Evolutionary conservation across 176 grass and related monocot species (phyloP).

Genomic region (Neostapfia colusana): DNA sequence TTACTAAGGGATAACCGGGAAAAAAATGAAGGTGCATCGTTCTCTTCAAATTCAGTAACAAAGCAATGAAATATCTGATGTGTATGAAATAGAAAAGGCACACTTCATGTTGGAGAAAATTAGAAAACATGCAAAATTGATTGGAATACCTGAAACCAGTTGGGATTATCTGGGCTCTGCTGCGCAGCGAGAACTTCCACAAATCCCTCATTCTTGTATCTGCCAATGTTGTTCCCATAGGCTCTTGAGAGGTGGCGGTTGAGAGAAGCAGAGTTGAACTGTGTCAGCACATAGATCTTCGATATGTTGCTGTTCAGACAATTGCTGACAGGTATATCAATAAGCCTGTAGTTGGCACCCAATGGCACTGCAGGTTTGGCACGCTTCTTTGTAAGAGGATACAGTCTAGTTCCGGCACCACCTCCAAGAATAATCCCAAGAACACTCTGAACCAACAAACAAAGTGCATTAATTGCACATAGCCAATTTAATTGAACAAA

Average conservation of each 20-base stretch:
- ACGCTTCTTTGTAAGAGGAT: constrained; percentile 93
- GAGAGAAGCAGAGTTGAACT: constrained; percentile 94
- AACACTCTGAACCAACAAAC: constrained; percentile 75
- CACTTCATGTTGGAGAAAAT: constrained; percentile 18
- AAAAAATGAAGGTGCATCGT: neutral
- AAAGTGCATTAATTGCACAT: constrained; percentile 23
- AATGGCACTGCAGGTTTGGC: constrained; percentile 96
- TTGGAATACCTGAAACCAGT: constrained; percentile 92
- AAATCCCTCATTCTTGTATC: constrained; percentile 91
- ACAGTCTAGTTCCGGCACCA: constrained; percentile 87
- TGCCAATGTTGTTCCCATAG: constrained; percentile 80
- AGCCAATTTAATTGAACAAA: constrained; percentile 21
- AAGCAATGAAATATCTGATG: neutral
- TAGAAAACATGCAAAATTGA: constrained; percentile 20
- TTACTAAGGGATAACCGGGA: neutral
- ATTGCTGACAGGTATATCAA: constrained; percentile 98
- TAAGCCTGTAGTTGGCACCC: constrained; percentile 92
- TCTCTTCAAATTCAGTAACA: neutral
- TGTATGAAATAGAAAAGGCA: neutral
- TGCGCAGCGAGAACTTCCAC: constrained; percentile 97
- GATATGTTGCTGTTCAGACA: constrained; percentile 91
- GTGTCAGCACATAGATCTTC: constrained; percentile 96
- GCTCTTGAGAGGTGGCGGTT: constrained; percentile 94
- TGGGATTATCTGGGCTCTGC: constrained; percentile 96
- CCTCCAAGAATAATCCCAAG: constrained; percentile 98